Percentiles rank a stretch among this genome's conserved stretches.
phyloP scores from a whole-genome alignment of 352 stramenopile species.

The Pythium utonaiense region DNA sequence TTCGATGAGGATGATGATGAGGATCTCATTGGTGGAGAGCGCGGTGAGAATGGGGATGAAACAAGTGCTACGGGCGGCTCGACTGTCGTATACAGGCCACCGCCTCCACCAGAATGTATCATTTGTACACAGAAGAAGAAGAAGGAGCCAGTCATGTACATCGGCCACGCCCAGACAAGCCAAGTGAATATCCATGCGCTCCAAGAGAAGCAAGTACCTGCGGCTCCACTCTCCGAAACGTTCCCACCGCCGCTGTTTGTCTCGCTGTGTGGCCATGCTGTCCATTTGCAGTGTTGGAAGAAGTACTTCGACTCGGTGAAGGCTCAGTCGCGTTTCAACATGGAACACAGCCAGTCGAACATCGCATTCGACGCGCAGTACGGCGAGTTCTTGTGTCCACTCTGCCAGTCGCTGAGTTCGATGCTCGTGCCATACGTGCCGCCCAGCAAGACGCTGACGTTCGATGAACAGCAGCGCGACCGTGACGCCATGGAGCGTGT shows the following conservation, averaged over 20 bases:
- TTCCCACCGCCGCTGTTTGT: constrained; percentile 72
- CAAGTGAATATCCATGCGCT: constrained; percentile 47
- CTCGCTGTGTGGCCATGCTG: constrained; percentile 86
- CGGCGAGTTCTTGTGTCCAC: constrained; percentile 87
- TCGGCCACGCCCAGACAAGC: constrained; percentile 76
- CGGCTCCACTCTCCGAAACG: constrained; percentile 26
- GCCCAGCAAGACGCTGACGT: constrained; percentile 49
- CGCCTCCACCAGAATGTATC: constrained; percentile 72
- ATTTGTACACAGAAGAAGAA: constrained; percentile 86
- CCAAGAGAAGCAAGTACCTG: constrained; percentile 38
- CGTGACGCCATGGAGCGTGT: constrained; percentile 68
- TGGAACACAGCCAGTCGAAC: constrained; percentile 72
- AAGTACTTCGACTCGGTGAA: constrained; percentile 88
- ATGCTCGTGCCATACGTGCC: constrained; percentile 83
- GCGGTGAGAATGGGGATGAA: constrained; percentile 17
- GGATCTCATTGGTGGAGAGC: constrained; percentile 8
- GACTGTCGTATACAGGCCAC: constrained; percentile 63
- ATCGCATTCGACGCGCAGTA: constrained; percentile 84
- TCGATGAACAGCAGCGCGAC: constrained; percentile 49
- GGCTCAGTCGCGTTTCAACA: constrained; percentile 61
- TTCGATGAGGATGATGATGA: constrained; percentile 61
- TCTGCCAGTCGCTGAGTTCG: constrained; percentile 90
- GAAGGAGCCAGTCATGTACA: constrained; percentile 83
- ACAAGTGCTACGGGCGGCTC: constrained; percentile 6
- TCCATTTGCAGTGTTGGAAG: constrained; percentile 86